A percentile compares a stretch with the other conserved stretches of the same genome.
phyloP scores from a whole-genome alignment of 1,284 basidiomycete species.

The Cryptococcus wingfieldii region DNA sequence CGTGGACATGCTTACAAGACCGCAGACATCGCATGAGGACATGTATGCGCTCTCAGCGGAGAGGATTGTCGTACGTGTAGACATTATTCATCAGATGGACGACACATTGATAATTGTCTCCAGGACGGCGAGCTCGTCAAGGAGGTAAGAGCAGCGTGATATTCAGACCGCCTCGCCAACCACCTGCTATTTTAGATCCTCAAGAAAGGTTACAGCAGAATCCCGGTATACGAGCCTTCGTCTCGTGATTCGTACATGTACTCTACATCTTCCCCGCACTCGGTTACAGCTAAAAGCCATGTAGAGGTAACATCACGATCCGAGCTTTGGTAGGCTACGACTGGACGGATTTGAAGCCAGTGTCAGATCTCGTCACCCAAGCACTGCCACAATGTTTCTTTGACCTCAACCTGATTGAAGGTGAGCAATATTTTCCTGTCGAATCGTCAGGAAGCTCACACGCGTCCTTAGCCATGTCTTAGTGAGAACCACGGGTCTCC shows the following conservation, averaged over 20 bases:
- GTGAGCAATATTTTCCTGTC: constrained; percentile 22
- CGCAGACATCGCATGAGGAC: constrained; percentile 50
- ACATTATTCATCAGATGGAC: neutral
- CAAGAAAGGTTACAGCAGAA: constrained; percentile 66
- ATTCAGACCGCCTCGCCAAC: no score
- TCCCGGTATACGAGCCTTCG: constrained; percentile 76
- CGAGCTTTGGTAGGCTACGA: constrained; percentile 73
- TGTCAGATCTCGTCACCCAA: constrained; percentile 64
- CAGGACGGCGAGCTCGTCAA: constrained; percentile 61
- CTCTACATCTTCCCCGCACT: neutral
- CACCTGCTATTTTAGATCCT: constrained; percentile 18
- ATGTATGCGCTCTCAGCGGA: constrained; percentile 51
- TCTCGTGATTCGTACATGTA: constrained; percentile 52
- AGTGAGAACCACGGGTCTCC: constrained; percentile 13
- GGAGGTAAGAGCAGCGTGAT: constrained; percentile 51
- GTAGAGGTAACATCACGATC: constrained; percentile 10
- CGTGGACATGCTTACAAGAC: neutral
- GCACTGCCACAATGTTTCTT: constrained; percentile 63
- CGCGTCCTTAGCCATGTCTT: constrained; percentile 21
- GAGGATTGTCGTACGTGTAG: constrained; percentile 42
- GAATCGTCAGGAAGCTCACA: neutral
- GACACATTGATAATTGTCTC: neutral
- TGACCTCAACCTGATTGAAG: constrained; percentile 52
- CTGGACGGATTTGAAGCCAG: constrained; percentile 66
- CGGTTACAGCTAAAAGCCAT: neutral